Evolutionary conservation across 148 eudicot species (phyloP).

Genomic region (Agrostemma githago): DNA sequence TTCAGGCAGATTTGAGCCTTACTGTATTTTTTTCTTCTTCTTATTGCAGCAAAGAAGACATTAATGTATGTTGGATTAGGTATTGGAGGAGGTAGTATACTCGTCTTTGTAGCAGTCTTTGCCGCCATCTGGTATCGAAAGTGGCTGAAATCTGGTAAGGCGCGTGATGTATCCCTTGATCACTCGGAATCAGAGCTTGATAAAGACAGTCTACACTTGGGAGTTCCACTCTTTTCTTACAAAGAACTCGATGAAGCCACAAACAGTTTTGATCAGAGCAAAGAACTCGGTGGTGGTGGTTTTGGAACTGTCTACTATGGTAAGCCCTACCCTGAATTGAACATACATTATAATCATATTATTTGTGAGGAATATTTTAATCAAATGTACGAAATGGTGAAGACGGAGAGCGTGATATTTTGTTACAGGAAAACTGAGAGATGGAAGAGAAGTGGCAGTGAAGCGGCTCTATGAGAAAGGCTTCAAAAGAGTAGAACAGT

Average conservation of each 20-base stretch:
- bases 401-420: not conserved
- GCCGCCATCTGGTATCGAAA: constrained; percentile 15
- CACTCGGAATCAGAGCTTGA: constrained; percentile 26
- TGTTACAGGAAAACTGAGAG: constrained; percentile 40
- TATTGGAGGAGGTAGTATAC: constrained; percentile 22
- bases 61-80: constrained; percentile 19
- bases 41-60: not conserved
- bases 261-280: constrained; percentile 34
- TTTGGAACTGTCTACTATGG: constrained; percentile 56
- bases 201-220: constrained; percentile 22
- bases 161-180: constrained; percentile 15
- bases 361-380: too few species aligned
- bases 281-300: constrained; percentile 56
- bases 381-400: too few species aligned
- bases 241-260: constrained; percentile 50
- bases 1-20: not conserved
- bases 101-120: constrained; percentile 21
- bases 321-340: constrained; percentile 9
- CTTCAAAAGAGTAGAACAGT: constrained; percentile 40
- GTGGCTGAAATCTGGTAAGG: constrained; percentile 6
- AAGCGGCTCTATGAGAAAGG: constrained; percentile 49
- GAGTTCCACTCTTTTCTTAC: constrained; percentile 41
- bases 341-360: too few species aligned
- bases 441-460: constrained; percentile 54
- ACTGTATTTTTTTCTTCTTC: not conserved